Percentiles rank a stretch among this genome's conserved stretches.
Conservation (phyloP, 2,329 filamentous ascomycete species). For the Aureobasidium sp. region DNA sequence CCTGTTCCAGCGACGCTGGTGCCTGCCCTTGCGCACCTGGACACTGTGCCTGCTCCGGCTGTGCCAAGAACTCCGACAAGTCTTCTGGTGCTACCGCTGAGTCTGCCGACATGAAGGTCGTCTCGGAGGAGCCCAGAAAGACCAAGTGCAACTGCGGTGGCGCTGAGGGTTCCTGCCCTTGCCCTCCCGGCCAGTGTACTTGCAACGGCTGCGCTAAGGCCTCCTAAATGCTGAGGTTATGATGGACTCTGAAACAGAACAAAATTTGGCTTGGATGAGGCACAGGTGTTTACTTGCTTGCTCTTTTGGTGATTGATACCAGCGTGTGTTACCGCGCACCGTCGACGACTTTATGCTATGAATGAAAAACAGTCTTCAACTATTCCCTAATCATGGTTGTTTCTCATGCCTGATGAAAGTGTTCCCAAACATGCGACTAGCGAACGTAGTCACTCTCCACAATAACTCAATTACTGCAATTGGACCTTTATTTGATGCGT, state of each 20-base stretch:
- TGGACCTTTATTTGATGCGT: too few species aligned
- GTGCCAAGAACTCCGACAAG: constrained; percentile 37
- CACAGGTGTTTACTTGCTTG: constrained; percentile 9
- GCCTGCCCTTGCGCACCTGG: constrained; percentile 38
- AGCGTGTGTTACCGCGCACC: not conserved
- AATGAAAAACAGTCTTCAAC: constrained; percentile 9
- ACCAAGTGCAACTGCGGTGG: constrained; percentile 44
- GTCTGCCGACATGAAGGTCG: constrained; percentile 36
- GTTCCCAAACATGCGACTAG: too few species aligned
- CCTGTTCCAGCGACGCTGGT: constrained; percentile 33
- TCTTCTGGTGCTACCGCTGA: constrained; percentile 20
- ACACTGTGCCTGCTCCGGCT: constrained; percentile 38
- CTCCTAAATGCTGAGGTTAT: not conserved
- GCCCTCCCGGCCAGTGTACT: constrained; percentile 39
- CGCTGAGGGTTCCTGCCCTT: constrained; percentile 37
- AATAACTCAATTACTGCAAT: too few species aligned
- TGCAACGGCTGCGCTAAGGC: constrained; percentile 39
- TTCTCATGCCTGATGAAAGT: too few species aligned
- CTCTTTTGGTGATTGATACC: constrained; percentile 10
- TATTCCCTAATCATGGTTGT: not conserved
- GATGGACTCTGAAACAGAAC: not conserved
- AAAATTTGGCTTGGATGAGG: constrained; percentile 4
- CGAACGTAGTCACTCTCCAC: too few species aligned
- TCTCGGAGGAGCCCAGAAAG: constrained; percentile 37
- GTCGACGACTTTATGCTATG: constrained; percentile 10